Base-by-base conservation (phyloP, 805 yeast genomes). In the Nakazawaea ishiwadae region DNA sequence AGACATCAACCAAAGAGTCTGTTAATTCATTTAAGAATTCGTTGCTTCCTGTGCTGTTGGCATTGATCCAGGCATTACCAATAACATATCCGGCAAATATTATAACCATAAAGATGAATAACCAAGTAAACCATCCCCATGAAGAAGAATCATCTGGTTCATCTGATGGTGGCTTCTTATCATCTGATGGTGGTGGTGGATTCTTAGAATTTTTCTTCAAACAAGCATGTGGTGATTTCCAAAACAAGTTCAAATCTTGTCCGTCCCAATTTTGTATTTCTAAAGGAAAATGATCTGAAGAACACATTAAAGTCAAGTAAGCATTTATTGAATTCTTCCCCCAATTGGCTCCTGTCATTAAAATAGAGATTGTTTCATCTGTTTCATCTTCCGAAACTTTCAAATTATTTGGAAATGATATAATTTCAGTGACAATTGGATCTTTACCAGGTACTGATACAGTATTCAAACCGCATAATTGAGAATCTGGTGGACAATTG, bases 71-170 rank as follows among this genome's bases (percentile, higher is more conserved):
- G 1, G 89, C 85, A 26, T 82, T 82, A 19, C 79, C 80, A 40
- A 81, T 74, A 18, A 84, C 74, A 59, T 86, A 90, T 31, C 79
- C 77, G 35, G 88, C 80, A 51, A 84, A 71, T 35, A 75, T 73
- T 26, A 91, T 60, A 14, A 86, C 85, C 49, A 81, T 61, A 45
- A 89, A 63, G 50, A 90, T 80, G 55, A 90, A 86, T 8, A 88
- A 54, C 81, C 91, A 86, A 2, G 89, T 76, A 56, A 90, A 77
- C 73, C 90, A 77, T 40, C 95, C 93, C 81, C 91, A 79, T 44
- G 81, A 78, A 53, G 63, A 37, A 10, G 78, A 67, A 31, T 59
- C 59, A n/a, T 58, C 63, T 4, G 53, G 48, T 29, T 48, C 6
- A 27, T 27, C 14, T n/a, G 30, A n/a, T 27, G 31, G 31, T 28